phyloP scores from a whole-genome alignment of 2,329 filamentous ascomycete genomes.

The Colletotrichum chrysophilum region DNA sequence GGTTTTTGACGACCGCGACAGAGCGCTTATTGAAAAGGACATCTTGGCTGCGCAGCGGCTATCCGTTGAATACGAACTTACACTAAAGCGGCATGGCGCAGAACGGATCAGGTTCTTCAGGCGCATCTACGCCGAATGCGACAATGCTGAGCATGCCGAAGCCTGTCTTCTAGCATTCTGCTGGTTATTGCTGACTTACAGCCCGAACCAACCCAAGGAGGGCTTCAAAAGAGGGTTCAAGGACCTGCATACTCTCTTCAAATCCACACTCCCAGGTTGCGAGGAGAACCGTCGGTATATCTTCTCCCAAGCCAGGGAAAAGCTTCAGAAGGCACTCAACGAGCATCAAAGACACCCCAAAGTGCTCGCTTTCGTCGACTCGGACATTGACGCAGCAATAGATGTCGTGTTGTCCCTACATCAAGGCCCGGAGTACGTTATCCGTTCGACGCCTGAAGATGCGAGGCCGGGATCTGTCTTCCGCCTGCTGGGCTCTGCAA shows the following conservation, averaged over 20 bases:
- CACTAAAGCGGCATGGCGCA: not conserved
- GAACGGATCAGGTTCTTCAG: not conserved
- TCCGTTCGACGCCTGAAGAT: not conserved
- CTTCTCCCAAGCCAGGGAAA: not conserved
- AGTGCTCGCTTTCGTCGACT: not conserved
- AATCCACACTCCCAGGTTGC: not conserved
- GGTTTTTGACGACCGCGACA: not conserved
- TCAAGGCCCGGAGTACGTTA: not conserved
- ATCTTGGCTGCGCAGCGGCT: not conserved
- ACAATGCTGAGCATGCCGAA: not conserved
- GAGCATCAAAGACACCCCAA: not conserved
- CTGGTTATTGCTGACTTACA: not conserved
- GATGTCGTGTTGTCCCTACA: not conserved
- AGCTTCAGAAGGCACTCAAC: not conserved
- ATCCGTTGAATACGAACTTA: not conserved
- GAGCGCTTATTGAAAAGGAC: not conserved
- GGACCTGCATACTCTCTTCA: not conserved
- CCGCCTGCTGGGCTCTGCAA: not conserved
- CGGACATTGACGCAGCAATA: not conserved
- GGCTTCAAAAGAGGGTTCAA: not conserved
- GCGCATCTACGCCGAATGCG: not conserved
- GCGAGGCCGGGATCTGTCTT: not conserved
- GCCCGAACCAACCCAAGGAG: not conserved
- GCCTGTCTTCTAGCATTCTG: not conserved
- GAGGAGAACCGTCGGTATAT: not conserved